Base-by-base conservation (phyloP, 306 rosid species). In the Macrotyloma uniflorum region DNA sequence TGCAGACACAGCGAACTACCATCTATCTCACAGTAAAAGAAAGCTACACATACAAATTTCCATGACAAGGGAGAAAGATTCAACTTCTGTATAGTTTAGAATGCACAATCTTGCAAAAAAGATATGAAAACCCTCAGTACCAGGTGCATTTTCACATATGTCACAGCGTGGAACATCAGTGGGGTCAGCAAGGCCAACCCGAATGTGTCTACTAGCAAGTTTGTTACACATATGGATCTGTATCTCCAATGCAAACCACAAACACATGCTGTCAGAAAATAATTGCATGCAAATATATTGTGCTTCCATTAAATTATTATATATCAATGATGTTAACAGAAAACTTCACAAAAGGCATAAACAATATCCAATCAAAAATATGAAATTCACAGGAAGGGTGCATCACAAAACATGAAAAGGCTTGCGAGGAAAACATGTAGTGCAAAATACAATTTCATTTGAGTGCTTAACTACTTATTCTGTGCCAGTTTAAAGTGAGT, bases 1-100 rank as follows among this genome's bases (percentile, higher is more conserved):
- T 90, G 96, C 72, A 90, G 84, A 83, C 96, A 90, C 77, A 90
- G 85, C 55, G 96, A 90, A 85, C 88, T 90, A 59, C 93, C 96
- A 51, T 90, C 96, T 80, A 83, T 64, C 87, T 87, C 93, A 80
- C 96, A 90, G 87, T 85, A 90, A 87, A 90, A 90, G 90, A 90
- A 90, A 80, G 91, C 96, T 90, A 72, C 85, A 33, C 20, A 82
- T 15, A 74, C 78, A 81, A 67, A 72, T 78, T 84, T 49, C 55
- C 45, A 72, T 10, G 33, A 63, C 33, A 43, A 32, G 46, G 42
- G 28, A 51, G 32, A 72, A 78, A 23, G 35, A 22, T 42, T 78
- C 20, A 75, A 79, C 72, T 47, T 49, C 18, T 8, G 16, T 54
- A 79, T 51, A 62, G 46, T 33, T 62, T 62, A 62, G 68, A 62